Conservation (phyloP, 1,139 yeast genomes). For the Yamadazyma aaseri region DNA sequence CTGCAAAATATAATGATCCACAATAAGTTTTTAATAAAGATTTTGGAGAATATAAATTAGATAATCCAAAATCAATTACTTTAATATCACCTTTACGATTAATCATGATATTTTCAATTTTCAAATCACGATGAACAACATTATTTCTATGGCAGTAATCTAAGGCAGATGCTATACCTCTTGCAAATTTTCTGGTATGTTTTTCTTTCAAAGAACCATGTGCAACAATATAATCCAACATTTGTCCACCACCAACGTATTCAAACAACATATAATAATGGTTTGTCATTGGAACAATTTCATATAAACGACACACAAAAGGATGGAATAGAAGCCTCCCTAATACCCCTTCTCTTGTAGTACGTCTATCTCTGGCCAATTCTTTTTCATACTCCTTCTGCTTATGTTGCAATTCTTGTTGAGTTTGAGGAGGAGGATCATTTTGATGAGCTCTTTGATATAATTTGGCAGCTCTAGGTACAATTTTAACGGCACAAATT, state of each 20-base stretch:
- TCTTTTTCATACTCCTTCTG: slow-evolving; percentile 82
- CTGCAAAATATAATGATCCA: slow-evolving; percentile 97
- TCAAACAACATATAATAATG: slow-evolving; percentile 97
- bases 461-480: slow-evolving; percentile 74
- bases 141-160: slow-evolving; percentile 92
- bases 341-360: slow-evolving; percentile 91
- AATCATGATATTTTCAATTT: slow-evolving; percentile 94
- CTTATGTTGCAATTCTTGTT: slow-evolving; percentile 57
- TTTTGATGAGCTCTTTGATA: slow-evolving; percentile 76
- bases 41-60: slow-evolving; percentile 77
- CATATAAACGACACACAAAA: slow-evolving; percentile 86
- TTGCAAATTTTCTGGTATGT: slow-evolving; percentile 91
- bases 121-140: slow-evolving; percentile 94
- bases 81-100: slow-evolving; percentile 92
- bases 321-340: slow-evolving; percentile 91
- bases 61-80: slow-evolving; percentile 93
- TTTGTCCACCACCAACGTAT: slow-evolving; percentile 95
- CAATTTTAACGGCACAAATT: slow-evolving; percentile 82
- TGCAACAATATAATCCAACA: slow-evolving; percentile 94
- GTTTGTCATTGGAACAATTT: slow-evolving; percentile 94
- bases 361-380: slow-evolving; percentile 86
- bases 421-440: slow-evolving; percentile 60
- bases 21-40: slow-evolving; percentile 87
- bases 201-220: slow-evolving; percentile 94
- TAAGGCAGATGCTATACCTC: slow-evolving; percentile 94